Conservation (phyloP, 2,329 filamentous ascomycete genomes). For the Rutstroemia sp. region DNA sequence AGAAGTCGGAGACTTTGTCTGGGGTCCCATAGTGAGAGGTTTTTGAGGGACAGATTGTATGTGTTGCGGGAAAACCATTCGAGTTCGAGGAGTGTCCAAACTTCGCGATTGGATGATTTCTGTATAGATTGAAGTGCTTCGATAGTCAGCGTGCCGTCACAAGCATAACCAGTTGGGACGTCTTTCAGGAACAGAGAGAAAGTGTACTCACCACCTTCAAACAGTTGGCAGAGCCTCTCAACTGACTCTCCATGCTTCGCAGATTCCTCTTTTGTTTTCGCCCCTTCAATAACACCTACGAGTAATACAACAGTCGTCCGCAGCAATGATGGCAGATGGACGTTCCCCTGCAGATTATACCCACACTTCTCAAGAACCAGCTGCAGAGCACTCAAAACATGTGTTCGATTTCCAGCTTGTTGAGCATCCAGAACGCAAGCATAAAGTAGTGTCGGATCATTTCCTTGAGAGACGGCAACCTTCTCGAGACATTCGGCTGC, state of each 20-base stretch:
- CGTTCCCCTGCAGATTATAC: conserved; percentile 36
- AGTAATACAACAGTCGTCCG: conserved; percentile 51
- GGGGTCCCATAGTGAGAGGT: conserved; percentile 48
- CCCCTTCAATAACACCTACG: conserved; percentile 34
- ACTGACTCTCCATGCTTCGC: conserved; percentile 15
- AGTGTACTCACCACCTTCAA: conserved; percentile 39
- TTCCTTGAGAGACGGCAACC: conserved; percentile 45
- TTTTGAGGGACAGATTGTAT: conserved; percentile 68
- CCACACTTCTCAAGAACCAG: conserved; percentile 51
- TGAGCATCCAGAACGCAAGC: conserved; percentile 76
- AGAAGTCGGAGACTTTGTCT: conserved; percentile 49
- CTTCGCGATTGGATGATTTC: conserved; percentile 32
- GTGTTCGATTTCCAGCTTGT: conserved; percentile 50
- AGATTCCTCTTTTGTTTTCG: background rate
- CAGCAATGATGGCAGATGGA: conserved; percentile 57
- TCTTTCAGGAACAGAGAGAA: background rate
- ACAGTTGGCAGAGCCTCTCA: conserved; percentile 47
- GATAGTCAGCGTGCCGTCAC: conserved; percentile 1
- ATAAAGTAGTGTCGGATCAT: conserved; percentile 60
- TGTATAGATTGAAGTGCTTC: conserved; percentile 31
- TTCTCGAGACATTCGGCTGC: conserved; percentile 57
- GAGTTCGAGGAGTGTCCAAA: conserved; percentile 58
- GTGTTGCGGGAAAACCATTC: conserved; percentile 80
- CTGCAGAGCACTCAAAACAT: conserved; percentile 52
- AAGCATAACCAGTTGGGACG: background rate